Evolutionary conservation across 225 moss, liverwort and hornwort genomes (phyloP).

Genomic region (Thuidium tamariscinum): DNA sequence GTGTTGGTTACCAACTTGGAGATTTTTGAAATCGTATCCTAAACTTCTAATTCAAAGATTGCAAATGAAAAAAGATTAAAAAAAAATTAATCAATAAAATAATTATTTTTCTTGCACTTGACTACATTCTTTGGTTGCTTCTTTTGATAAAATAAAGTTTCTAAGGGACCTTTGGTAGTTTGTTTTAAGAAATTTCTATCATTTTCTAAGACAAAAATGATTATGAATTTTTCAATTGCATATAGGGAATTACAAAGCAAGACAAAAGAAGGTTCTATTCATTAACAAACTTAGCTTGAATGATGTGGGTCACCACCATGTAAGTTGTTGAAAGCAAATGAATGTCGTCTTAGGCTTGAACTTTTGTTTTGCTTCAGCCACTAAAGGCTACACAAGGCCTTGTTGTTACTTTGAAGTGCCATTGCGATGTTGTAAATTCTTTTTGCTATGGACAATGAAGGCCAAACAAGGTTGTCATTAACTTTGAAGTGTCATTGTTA

Average conservation of each 20-base stretch:
- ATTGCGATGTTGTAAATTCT: too few species aligned
- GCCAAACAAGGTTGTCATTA: too few species aligned
- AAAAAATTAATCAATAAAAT: neutral
- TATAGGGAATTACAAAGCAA: neutral
- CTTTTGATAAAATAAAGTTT: neutral
- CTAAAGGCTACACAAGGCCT: neutral
- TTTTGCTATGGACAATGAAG: too few species aligned
- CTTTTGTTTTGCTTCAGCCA: neutral
- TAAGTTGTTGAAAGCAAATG: neutral
- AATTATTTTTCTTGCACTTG: neutral
- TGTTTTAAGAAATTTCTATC: neutral
- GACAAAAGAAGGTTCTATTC: neutral
- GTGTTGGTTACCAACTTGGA: neutral
- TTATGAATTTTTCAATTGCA: neutral
- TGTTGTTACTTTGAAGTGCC: too few species aligned
- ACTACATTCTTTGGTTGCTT: neutral
- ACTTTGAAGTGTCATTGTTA: neutral
- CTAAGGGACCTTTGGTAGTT: neutral
- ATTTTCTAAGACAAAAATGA: neutral
- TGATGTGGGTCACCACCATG: accelerated
- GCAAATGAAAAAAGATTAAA: neutral
- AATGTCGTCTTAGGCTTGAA: too few species aligned
- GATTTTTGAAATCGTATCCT: neutral
- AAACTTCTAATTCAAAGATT: neutral
- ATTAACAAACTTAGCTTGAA: neutral